phyloP scores from a whole-genome alignment of 306 rosid genomes.

The Prosopis cineraria region DNA sequence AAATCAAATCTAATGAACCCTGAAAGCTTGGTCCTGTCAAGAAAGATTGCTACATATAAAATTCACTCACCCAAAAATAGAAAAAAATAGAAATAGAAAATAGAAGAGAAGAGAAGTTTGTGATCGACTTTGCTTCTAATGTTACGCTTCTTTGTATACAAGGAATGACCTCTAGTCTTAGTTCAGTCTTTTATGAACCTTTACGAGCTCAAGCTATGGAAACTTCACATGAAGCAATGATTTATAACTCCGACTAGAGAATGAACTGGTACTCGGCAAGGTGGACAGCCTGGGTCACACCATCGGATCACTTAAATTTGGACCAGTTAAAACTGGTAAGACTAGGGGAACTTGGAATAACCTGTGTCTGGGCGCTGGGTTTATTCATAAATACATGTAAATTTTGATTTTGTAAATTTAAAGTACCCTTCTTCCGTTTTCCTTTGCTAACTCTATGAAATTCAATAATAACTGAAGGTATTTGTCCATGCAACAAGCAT shows the following conservation, averaged over 20 bases:
- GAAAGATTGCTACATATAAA: too few relatives aligned
- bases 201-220: too few relatives aligned
- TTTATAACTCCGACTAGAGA: neutral
- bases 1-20: too few relatives aligned
- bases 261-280: neutral
- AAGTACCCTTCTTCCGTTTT: too few relatives aligned
- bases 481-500: too few relatives aligned
- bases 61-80: too few relatives aligned
- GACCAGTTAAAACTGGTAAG: neutral
- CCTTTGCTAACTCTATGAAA: neutral
- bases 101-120: too few relatives aligned
- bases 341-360: neutral
- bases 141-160: slow-evolving; percentile 3
- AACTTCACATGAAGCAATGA: slow-evolving; percentile 13
- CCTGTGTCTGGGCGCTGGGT: neutral
- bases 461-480: neutral
- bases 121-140: too few relatives aligned
- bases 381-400: neutral
- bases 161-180: neutral
- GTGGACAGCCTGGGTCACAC: neutral
- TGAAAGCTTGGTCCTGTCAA: too few relatives aligned
- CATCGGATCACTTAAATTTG: neutral
- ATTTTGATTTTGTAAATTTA: too few relatives aligned
- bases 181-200: slow-evolving; percentile 15
- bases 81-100: too few relatives aligned